Evolutionary conservation across 805 yeast genomes (phyloP), one percentile per base, ranked within the genome.

Genomic region (Ogataea salicorniae): DNA sequence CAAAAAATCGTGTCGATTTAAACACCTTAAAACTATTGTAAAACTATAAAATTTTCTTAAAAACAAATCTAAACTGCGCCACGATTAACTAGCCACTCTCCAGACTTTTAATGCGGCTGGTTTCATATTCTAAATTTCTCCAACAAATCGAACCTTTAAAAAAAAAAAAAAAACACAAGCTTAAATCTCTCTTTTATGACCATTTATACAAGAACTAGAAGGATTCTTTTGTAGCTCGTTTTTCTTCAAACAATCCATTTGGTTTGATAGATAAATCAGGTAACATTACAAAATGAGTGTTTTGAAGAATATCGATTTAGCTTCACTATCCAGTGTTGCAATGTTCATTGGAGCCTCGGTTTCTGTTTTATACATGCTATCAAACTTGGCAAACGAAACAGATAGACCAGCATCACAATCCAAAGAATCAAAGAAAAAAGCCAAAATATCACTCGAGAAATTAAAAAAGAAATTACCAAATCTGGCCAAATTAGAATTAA

Each of bases 381-480:
- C 61, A 4, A 61, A 52, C 39, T 52, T 60, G 26, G 37, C 63
- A 38, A 55, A 54, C n/a, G 68, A 64, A 17, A 9, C 31, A 9
- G 57, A 58, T n/a, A 53, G 63, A 13, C 63, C 68, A 1, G 75
- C 63, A 15, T 53, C 76, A 13, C 69, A 75, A 47, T 75, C 83
- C 1, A 72, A 74, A 49, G 88, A 76, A 61, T 76, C 80, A 51
- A 81, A 79, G 75, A 81, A 73, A 60, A 80, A 73, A 69, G 86
- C 83, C 33, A 66, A 70, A 46, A 71, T 77, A 13, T 76, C 83
- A 8, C 63, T 84, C 46, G 78, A 81, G 49, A 79, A 77, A 57
- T 68, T 89, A 31, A 75, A 78, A 48, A 71, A 67, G 17, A 62
- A 75, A 11, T 79, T 84, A 55, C 96, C 97, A 0, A 73, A 71